Base-by-base conservation (phyloP, 805 yeast species). In the Blastobotrys chiropterorum region DNA sequence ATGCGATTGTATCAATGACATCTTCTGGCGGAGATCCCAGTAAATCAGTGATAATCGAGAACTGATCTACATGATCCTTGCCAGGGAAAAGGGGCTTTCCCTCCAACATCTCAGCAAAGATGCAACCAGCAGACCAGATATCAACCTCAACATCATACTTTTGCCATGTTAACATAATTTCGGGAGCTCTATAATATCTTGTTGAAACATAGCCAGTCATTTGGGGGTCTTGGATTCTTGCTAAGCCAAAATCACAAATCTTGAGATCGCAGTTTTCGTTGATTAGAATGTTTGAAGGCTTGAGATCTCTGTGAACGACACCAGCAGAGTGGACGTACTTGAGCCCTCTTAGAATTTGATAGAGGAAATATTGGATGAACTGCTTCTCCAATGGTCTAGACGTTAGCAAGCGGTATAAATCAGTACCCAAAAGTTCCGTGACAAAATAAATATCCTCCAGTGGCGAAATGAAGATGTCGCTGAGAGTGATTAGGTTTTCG, bases 141-240 rank as follows among this genome's bases (percentile, higher is more conserved):
- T 92, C 99, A 39, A 92, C 98, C 70, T 90, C 97, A 6, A 88
- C 84, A 64, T 90, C 97, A 71, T 92, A 92, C 66, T 92, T 89
- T 68, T 92, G 99, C 98, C 98, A 92, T 22, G 97, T 90, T 58
- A 92, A 78, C 99, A 92, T 92, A 69, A 92, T 92, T 68, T 92
- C 99, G 1, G 99, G 99, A 0, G 98, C 99, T 56, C 99, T 80
- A 71, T 92, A 92, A 73, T 90, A 92, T 64, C 99, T 72, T 2
- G 99, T 92, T 3, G 95, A 85, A 15, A 92, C 99, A 67, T 92
- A 92, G 7, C 98, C 99, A 0, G 98, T 92, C 99, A 92, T 92
- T 68, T 92, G 98, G 13, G 97, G 97, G 71, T 92, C 99, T 73
- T 92, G 97, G 64, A 92, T 86, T 66, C 99, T 80, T 34, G 98